Conservation (phyloP, 768 basidiomycete genomes). For the Lentinula boryana region DNA sequence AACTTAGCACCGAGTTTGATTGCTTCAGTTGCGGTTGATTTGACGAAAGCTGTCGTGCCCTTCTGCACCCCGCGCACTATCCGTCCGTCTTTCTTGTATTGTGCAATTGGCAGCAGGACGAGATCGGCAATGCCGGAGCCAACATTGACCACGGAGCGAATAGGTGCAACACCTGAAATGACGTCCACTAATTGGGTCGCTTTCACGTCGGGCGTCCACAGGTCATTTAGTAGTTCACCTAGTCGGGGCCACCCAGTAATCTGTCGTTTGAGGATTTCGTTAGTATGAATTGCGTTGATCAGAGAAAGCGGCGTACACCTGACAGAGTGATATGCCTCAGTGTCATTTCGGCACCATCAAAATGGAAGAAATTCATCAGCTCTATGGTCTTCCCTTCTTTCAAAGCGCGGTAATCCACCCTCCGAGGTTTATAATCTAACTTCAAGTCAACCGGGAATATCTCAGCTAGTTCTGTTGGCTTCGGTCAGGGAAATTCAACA, state of each 20-base stretch:
- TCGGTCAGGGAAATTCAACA: neutral
- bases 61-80: slow-evolving; percentile 91
- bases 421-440: slow-evolving; percentile 96
- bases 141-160: slow-evolving; percentile 95
- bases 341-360: slow-evolving; percentile 98
- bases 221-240: slow-evolving; percentile 89
- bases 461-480: slow-evolving; percentile 75
- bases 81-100: slow-evolving; percentile 95
- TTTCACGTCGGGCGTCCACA: slow-evolving; percentile 99
- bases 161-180: slow-evolving; percentile 93
- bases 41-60: slow-evolving; percentile 88
- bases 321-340: slow-evolving; percentile 86
- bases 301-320: slow-evolving; percentile 56
- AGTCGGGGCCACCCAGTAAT: slow-evolving; percentile 89
- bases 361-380: slow-evolving; percentile 99
- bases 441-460: slow-evolving; percentile 94
- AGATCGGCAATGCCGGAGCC: slow-evolving; percentile 96
- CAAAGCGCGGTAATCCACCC: slow-evolving; percentile 90
- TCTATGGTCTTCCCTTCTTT: slow-evolving; percentile 91
- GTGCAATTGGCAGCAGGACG: slow-evolving; percentile 91
- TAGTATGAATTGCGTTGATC: neutral
- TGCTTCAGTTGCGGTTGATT: slow-evolving; percentile 92
- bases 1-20: slow-evolving; percentile 90
- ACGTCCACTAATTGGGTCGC: slow-evolving; percentile 97
- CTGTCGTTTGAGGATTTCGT: slow-evolving; percentile 33